These are phyloP conservation scores for Rutstroemia sp. DNA, from an alignment of 2,329 filamentous ascomycete genomes.

Conservation along the genomic window DNA sequence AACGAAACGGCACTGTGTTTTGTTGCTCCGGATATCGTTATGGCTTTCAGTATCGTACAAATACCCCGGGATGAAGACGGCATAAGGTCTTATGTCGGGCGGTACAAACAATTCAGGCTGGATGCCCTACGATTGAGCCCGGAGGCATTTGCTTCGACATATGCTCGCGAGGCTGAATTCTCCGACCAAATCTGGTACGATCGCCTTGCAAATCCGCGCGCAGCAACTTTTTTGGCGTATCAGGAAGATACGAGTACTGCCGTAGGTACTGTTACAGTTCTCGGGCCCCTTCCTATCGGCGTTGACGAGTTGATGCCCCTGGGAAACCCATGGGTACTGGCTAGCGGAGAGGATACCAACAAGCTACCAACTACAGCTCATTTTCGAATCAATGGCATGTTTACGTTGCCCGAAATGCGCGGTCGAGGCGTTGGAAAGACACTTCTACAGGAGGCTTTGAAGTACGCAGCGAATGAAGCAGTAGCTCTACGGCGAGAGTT, in stretches of 20 bases:
- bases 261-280: slow-evolving; percentile 29
- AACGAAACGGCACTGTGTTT: not conserved
- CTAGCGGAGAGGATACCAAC: not conserved
- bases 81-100: slow-evolving; percentile 15
- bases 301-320: slow-evolving; percentile 8
- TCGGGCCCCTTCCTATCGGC: slow-evolving; percentile 27
- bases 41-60: slow-evolving; percentile 23
- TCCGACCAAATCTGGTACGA: slow-evolving; percentile 31
- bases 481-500: slow-evolving; percentile 16
- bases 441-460: slow-evolving; percentile 27
- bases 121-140: slow-evolving; percentile 21
- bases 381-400: slow-evolving; percentile 33
- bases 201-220: slow-evolving; percentile 31
- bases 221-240: slow-evolving; percentile 31
- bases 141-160: slow-evolving; percentile 34
- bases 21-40: slow-evolving; percentile 1
- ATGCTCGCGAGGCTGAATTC: slow-evolving; percentile 31
- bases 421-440: slow-evolving; percentile 31
- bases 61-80: slow-evolving; percentile 20
- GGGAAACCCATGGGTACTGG: slow-evolving; percentile 17
- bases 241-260: slow-evolving; percentile 18
- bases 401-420: slow-evolving; percentile 32
- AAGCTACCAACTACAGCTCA: slow-evolving; percentile 12
- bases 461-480: slow-evolving; percentile 23
- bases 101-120: slow-evolving; percentile 24